phyloP scores from a whole-genome alignment of 306 rosid genomes.

The Lupinus albus region DNA sequence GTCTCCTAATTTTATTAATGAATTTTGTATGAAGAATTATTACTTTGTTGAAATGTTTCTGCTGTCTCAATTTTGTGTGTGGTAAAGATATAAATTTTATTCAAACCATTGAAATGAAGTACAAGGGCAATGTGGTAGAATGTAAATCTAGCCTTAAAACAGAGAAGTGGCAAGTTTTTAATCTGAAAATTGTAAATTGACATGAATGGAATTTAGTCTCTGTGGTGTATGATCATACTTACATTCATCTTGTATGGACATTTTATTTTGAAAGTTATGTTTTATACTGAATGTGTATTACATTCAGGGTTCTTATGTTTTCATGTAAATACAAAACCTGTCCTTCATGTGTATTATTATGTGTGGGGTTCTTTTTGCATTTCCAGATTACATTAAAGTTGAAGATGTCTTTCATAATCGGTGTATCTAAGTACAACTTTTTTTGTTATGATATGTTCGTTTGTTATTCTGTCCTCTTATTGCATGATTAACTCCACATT shows the following conservation, averaged over 20 bases:
- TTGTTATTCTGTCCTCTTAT: conserved; percentile 19
- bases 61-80: background rate
- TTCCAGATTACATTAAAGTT: conserved; percentile 5
- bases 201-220: conserved; percentile 18
- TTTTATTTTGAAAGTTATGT: background rate
- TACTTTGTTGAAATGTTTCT: background rate
- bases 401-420: conserved; percentile 11
- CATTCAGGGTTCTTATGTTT: conserved; percentile 5
- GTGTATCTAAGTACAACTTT: conserved; percentile 4
- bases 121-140: background rate
- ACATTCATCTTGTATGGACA: conserved; percentile 3
- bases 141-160: conserved; percentile 1
- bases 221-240: conserved; percentile 35
- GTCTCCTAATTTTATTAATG: background rate
- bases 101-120: conserved; percentile 7
- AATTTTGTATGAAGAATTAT: conserved; percentile 27
- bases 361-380: too few relatives aligned
- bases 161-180: background rate
- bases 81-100: conserved; percentile 24
- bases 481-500: conserved; percentile 21
- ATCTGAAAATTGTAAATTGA: conserved; percentile 10
- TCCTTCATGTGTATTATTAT: too few relatives aligned
- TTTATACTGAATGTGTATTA: background rate
- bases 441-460: background rate
- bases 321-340: background rate